Conservation (phyloP, 306 rosid species). For the Geum urbanum region DNA sequence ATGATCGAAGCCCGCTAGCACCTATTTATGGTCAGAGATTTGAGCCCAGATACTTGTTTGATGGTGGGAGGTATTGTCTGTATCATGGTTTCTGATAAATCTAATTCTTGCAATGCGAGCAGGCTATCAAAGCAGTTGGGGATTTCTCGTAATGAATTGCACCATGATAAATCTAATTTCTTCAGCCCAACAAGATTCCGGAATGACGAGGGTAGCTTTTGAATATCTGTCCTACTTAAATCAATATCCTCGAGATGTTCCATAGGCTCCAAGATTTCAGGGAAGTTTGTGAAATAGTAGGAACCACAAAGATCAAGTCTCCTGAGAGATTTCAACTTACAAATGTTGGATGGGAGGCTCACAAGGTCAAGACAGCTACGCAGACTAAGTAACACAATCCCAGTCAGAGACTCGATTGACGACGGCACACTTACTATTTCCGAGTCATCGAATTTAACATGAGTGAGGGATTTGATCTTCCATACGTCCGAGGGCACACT, state of each 20-base stretch:
- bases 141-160: background rate
- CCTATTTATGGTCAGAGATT: background rate
- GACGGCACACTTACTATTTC: background rate
- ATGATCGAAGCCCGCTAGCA: conserved; percentile 14
- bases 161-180: background rate
- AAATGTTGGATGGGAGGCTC: background rate
- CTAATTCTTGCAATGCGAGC: background rate
- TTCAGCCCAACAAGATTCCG: background rate
- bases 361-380: background rate
- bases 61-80: conserved; percentile 8
- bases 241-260: background rate
- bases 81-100: background rate
- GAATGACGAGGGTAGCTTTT: background rate
- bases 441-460: too few relatives aligned
- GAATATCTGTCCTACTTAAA: background rate
- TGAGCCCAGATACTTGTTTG: conserved; percentile 10
- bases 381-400: background rate
- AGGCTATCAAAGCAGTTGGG: background rate
- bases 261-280: conserved; percentile 10
- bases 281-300: background rate
- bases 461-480: too few relatives aligned
- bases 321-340: background rate
- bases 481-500: conserved; percentile 12
- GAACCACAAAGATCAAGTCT: background rate
- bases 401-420: background rate